Conservation (phyloP, 2,329 filamentous ascomycete species). For the Penicillium nordicum region DNA sequence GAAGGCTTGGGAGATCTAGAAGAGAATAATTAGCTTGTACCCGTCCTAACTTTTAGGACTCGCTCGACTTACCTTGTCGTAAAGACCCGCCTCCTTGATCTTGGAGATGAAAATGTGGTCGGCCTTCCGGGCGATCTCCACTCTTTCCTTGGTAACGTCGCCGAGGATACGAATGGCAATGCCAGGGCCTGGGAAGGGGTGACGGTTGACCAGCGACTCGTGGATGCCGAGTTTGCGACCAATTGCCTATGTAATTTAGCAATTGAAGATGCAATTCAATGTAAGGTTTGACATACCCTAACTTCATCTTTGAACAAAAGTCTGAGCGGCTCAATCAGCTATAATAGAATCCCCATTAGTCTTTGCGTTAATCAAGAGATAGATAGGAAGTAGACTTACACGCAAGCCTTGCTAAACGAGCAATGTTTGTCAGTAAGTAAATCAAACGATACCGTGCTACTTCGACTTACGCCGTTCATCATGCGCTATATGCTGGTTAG, state of each 20-base stretch:
- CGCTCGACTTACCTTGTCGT: constrained; percentile 24
- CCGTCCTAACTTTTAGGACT: too few relatives aligned
- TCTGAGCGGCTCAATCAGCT: constrained; percentile 69
- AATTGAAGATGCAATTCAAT: constrained; percentile 22
- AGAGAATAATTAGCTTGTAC: not conserved
- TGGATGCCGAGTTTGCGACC: constrained; percentile 68
- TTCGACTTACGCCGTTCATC: not conserved
- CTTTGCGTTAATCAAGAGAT: not conserved
- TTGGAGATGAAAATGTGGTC: constrained; percentile 48
- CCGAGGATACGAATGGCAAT: constrained; percentile 79
- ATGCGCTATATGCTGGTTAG: not conserved
- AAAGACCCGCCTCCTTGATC: constrained; percentile 46
- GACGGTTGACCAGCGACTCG: constrained; percentile 72
- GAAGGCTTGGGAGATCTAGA: not conserved
- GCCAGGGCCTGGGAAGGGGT: constrained; percentile 67
- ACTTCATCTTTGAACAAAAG: constrained; percentile 86
- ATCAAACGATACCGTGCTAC: not conserved
- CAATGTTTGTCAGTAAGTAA: not conserved
- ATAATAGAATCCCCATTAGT: not conserved
- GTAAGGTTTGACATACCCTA: constrained; percentile 35
- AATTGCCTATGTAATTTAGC: constrained; percentile 31
- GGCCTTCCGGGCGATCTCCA: constrained; percentile 63
- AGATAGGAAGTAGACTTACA: not conserved
- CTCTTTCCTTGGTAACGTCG: constrained; percentile 74
- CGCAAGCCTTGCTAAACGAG: not conserved